Evolutionary conservation across 805 yeast species (phyloP), one percentile per base, ranked within the genome.

Genomic region (Clavispora phyllophila): DNA sequence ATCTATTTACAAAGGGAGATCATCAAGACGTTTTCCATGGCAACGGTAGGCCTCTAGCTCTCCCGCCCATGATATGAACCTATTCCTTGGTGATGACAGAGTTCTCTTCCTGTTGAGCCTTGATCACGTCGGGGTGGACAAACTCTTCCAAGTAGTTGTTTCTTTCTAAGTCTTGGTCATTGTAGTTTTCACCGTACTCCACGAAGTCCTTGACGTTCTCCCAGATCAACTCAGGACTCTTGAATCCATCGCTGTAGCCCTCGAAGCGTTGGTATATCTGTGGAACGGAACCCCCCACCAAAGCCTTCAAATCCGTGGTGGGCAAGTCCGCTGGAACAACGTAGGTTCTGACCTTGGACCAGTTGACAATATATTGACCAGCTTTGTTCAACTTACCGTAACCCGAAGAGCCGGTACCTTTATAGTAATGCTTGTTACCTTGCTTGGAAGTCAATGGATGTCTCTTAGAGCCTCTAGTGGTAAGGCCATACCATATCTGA

Each of bases 381-480:
- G 72, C 75, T 27, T 73, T 70, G 41, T 93, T 84, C 58, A 83
- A 79, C 41, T 72, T 73, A 61, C 99, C 99, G 48, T 88, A 79
- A 63, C 97, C 97, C 3, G 95, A 78, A 5, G 99, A 87, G 45
- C 97, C 79, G 18, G 98, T 93, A 72, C 99, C 99, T 64, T 93
- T 93, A 70, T 93, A 93, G 68, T 75, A 86, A 55, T 86, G 83
- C 70, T 90, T 89, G 67, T 93, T 91, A 57, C 99, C 98, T 61
- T 87, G 88, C 57, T 93, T 93, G 18, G 96, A 84, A 18, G 96
- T 84, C 54, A 91, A 70, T 5, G 96, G 77, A 59, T 77, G 76
- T 70, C 96, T 82, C 62, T 84, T 87, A 50, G 87, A 81, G 43
- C 97, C 97, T 8, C 82, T 60, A 58, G 86, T 89, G 13, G 83